Conservation (phyloP, 2,329 filamentous ascomycete genomes). For the Lachnellula suecica region DNA sequence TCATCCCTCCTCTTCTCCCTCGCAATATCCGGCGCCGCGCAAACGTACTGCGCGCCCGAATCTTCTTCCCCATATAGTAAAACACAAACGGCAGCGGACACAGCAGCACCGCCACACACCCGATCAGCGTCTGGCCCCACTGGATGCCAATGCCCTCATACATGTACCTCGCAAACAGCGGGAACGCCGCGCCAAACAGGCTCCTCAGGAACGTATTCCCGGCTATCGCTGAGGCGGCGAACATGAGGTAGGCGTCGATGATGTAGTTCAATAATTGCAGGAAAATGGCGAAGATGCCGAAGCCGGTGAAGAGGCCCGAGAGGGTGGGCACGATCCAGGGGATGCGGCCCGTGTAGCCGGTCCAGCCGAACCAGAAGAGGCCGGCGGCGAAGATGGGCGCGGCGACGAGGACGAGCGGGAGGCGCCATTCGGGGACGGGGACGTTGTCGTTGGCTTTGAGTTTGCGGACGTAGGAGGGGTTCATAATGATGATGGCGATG, state of each 20-base stretch:
- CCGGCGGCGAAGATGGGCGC: neutral
- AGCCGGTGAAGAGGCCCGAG: constrained; percentile 62
- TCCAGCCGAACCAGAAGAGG: neutral
- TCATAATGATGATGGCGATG: constrained; percentile 52
- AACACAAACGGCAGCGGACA: too few relatives aligned
- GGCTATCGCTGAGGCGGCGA: constrained; percentile 78
- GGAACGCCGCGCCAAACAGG: constrained; percentile 76
- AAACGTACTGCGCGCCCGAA: too few relatives aligned
- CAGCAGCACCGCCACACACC: too few relatives aligned
- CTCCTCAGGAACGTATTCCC: constrained; percentile 79
- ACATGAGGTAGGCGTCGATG: constrained; percentile 71
- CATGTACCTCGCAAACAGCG: constrained; percentile 76
- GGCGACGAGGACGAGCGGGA: neutral
- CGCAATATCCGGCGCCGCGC: too few relatives aligned
- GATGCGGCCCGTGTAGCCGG: constrained; percentile 33
- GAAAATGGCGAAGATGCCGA: constrained; percentile 78
- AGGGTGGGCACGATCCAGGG: constrained; percentile 62
- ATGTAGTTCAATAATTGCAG: constrained; percentile 76
- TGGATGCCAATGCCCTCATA: too few relatives aligned
- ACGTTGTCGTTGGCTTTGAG: neutral
- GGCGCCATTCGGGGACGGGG: neutral
- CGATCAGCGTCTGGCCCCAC: too few relatives aligned
- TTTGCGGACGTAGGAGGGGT: neutral
- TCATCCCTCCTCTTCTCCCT: too few relatives aligned
- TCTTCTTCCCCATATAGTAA: too few relatives aligned